Evolutionary conservation across 1,139 yeast genomes (phyloP), one percentile per base, ranked within the genome.

Genomic region (Suhomyces bolitotheri): DNA sequence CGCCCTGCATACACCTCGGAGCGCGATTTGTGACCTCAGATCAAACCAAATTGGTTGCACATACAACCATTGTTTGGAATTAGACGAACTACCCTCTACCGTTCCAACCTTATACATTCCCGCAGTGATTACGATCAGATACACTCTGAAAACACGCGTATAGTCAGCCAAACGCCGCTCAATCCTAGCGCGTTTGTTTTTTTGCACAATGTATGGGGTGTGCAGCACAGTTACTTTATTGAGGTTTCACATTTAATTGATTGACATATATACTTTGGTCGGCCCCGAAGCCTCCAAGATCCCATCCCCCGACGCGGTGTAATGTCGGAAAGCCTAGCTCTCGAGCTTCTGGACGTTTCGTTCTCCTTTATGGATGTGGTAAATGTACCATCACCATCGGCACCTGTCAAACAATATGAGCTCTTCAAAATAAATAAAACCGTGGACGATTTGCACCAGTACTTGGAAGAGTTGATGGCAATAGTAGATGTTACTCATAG

Each of bases 291-390:
- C n/a, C n/a, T n/a, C n/a, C n/a, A n/a, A n/a, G n/a, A n/a, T n/a
- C n/a, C n/a, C n/a, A n/a, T n/a, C n/a, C n/a, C n/a, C n/a, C n/a
- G n/a, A n/a, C n/a, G n/a, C n/a, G n/a, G n/a, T n/a, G n/a, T n/a
- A 16, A 31, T 34, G 37, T 21, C 37, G 3, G 27, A 34, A 20
- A 27, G 33, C 12, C 25, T 34, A 11, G 28, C 37, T 6, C 32
- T 29, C 6, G 37, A 34, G 15, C 37, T 34, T 9, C 27, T 25
- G 27, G 31, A 29, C 8, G 29, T 36, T 9, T 37, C 40, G 7
- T 65, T 64, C 38, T 53, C 66, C n/a, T 54, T 60, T 36, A 58
- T 63, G 40, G 64, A 64, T 20, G 46, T 64, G 17, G 45, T 58
- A 5, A 49, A 47, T 23, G 41, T 60, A 8, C 61, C 63, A 4